Evolutionary conservation across 2,329 filamentous ascomycete species (phyloP).

Genomic region (Westerdykella aurantiaca): DNA sequence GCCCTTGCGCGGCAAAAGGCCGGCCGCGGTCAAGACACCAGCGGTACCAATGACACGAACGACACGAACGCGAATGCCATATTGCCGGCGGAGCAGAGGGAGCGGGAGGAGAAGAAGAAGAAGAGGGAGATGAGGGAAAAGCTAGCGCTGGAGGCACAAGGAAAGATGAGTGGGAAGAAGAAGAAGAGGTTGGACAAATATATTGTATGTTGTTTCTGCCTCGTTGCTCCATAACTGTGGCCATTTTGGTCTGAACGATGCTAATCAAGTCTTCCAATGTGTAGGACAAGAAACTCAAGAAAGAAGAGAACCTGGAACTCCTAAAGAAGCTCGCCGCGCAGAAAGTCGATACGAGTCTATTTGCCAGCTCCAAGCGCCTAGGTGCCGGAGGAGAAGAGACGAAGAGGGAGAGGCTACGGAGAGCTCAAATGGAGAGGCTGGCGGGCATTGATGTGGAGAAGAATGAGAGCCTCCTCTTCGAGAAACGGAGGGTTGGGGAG

Average conservation of each 20-base stretch:
- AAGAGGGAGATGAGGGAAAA: constrained; percentile 49
- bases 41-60: constrained; percentile 27
- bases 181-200: constrained; percentile 64
- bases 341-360: constrained; percentile 75
- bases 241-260: not conserved
- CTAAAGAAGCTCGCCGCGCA: constrained; percentile 74
- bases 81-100: constrained; percentile 45
- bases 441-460: constrained; percentile 56
- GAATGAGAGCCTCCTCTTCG: constrained; percentile 52
- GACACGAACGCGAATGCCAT: constrained; percentile 52
- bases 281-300: constrained; percentile 81
- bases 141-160: constrained; percentile 48
- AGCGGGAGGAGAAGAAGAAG: constrained; percentile 48
- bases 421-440: constrained; percentile 58
- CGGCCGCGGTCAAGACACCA: constrained; percentile 32
- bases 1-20: constrained; percentile 58
- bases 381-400: constrained; percentile 62
- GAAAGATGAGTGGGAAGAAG: constrained; percentile 59
- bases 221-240: not conserved
- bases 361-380: constrained; percentile 71
- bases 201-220: constrained; percentile 44
- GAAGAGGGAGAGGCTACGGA: constrained; percentile 62
- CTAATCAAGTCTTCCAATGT: not conserved
- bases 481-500: constrained; percentile 25
- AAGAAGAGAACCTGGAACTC: constrained; percentile 82